Base-by-base conservation (phyloP, 108 stramenopile genomes). In the Skeletonema costatum region DNA sequence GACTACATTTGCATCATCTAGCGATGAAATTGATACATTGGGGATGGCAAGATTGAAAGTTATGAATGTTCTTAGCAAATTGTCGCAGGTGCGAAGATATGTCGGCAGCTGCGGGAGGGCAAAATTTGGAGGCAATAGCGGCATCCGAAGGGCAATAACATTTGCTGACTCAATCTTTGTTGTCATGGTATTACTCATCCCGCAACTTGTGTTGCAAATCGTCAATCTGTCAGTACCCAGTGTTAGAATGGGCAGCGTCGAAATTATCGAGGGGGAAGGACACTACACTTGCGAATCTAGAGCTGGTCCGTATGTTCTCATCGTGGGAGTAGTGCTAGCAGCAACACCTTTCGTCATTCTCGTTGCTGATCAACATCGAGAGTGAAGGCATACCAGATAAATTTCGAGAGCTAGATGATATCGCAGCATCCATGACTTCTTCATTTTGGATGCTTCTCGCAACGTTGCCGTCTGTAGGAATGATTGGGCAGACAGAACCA, bases 391-490 rank as follows among this genome's bases (percentile, higher is more conserved):
- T 62, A n/a, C 61, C 36, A 16, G 30, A 38, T 19, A 32, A 62
- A 0, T 62, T 62, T 38, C 36, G 61, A 36, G 61, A 62, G 25
- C 19, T 62, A 16, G 30, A 62, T 29, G 61, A 17, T 3, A 32
- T 62, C n/a, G 12, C 17, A 4, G 16, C 25, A 29, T 29, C 25
- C 17, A 32, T 62, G 29, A 10, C 32, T 2, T 12, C 61, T 32
- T 62, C 61, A 29, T 38, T 62, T 38, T 32, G 61, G 14, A 16
- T 38, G 35, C 61, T 62, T 62, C 5, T 62, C 4, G 6, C 36
- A 14, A 62, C 61, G 61, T 38, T 62, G 61, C 61, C 61, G 32
- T 32, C 61, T 38, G 61, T 38, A n/a, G 61, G 61, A 36, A 31
- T 62, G 36, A 62, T 62, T 14, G 61, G 61, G 2, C 32, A 62